These are phyloP conservation scores for Eucalyptus tenuipes DNA, from an alignment of 345 rosid genomes.

Conservation along the genomic window DNA sequence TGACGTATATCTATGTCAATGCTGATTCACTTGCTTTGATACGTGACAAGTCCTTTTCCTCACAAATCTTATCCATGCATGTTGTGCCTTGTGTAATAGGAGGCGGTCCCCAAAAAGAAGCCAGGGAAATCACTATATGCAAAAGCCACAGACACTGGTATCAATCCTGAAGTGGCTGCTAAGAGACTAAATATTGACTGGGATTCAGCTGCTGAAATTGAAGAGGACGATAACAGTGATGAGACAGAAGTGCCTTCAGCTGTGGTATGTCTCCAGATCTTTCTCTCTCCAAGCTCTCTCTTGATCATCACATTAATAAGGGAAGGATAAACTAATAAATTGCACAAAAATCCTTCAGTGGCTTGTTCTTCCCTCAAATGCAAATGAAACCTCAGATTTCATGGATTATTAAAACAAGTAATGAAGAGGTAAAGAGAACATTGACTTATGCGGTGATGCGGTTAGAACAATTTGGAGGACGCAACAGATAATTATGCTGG, in stretches of 20 bases:
- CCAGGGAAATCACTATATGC: constrained; percentile 72
- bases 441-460: background rate
- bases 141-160: constrained; percentile 78
- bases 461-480: background rate
- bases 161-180: constrained; percentile 70
- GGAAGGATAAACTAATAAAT: background rate
- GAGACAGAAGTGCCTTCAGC: constrained; percentile 57
- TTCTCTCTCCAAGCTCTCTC: background rate
- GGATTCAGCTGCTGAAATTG: constrained; percentile 94
- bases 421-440: background rate
- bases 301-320: background rate
- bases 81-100: constrained; percentile 21
- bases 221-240: constrained; percentile 32
- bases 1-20: background rate
- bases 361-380: background rate
- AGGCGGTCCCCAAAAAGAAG: constrained; percentile 44
- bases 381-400: background rate
- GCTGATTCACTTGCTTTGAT: background rate
- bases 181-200: constrained; percentile 84
- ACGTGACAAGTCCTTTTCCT: background rate
- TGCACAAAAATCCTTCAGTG: background rate
- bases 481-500: background rate
- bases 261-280: constrained; percentile 40
- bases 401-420: background rate
- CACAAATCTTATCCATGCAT: background rate